Evolutionary conservation across 2,329 filamentous ascomycete genomes (phyloP).

Genomic region (Curvularia lunata): DNA sequence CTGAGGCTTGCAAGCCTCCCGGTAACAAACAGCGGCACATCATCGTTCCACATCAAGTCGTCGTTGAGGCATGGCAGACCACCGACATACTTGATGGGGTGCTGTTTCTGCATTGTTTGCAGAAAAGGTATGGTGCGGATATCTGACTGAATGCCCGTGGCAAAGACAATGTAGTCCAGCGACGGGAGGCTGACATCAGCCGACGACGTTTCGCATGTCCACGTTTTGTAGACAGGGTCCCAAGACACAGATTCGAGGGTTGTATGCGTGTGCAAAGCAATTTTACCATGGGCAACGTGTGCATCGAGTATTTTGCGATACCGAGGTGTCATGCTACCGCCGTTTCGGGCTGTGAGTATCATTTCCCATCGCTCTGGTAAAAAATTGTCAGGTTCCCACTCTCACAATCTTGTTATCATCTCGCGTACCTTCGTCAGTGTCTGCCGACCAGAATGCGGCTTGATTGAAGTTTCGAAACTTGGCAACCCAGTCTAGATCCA

Average conservation of each 20-base stretch:
- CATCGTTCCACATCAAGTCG: slow-evolving; percentile 75
- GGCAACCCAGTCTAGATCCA: slow-evolving; percentile 78
- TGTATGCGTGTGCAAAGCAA: slow-evolving; percentile 66
- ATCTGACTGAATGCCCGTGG: slow-evolving; percentile 73
- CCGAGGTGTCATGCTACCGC: slow-evolving; percentile 75
- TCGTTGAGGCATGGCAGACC: slow-evolving; percentile 77
- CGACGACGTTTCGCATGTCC: slow-evolving; percentile 19
- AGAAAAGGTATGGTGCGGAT: slow-evolving; percentile 67
- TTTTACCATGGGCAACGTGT: slow-evolving; percentile 59
- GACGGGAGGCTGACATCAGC: slow-evolving; percentile 59
- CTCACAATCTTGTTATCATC: not conserved
- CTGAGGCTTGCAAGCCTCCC: slow-evolving; percentile 71
- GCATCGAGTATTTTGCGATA: slow-evolving; percentile 71
- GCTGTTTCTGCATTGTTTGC: slow-evolving; percentile 62
- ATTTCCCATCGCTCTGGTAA: slow-evolving; percentile 67
- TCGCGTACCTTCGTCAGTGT: slow-evolving; percentile 64
- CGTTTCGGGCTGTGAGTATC: slow-evolving; percentile 69
- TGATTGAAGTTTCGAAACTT: slow-evolving; percentile 82
- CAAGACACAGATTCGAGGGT: slow-evolving; percentile 61
- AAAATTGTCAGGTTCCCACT: not conserved
- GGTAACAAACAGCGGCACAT: slow-evolving; percentile 75
- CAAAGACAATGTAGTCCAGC: slow-evolving; percentile 75
- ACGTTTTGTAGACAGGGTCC: slow-evolving; percentile 53
- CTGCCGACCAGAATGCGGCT: slow-evolving; percentile 77
- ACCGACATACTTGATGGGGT: slow-evolving; percentile 67